A percentile compares a stretch with the other conserved stretches of the same genome.
phyloP scores from a whole-genome alignment of 1,284 basidiomycete species.

The Stygiomarasmius scandens region DNA sequence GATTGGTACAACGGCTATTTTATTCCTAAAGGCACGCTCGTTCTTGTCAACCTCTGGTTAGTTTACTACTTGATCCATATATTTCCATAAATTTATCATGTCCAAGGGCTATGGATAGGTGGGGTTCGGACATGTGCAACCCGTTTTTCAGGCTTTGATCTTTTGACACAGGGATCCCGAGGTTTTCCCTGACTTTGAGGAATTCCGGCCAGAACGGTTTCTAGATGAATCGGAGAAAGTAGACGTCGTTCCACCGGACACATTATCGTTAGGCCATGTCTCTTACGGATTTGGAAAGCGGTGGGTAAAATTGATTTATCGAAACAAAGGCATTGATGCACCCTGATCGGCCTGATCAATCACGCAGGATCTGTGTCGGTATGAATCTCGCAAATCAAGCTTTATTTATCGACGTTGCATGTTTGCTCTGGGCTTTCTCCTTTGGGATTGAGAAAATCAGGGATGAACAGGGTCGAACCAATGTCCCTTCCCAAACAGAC shows the following conservation, averaged over 20 bases:
- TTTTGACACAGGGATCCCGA: conserved; percentile 11
- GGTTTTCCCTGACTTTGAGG: conserved; percentile 18
- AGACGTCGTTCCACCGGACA: conserved; percentile 11
- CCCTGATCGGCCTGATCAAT: not conserved
- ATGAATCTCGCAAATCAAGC: conserved; percentile 34
- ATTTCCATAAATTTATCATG: no score
- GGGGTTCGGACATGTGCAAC: no score
- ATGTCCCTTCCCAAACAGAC: not conserved
- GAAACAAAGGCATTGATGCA: not conserved
- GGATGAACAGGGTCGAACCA: not conserved
- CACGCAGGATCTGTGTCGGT: conserved; percentile 33
- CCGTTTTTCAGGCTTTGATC: no score
- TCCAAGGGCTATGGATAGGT: no score
- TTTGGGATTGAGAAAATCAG: conserved; percentile 21
- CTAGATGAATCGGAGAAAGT: conserved; percentile 10
- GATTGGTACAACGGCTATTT: conserved; percentile 33
- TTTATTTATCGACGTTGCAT: conserved; percentile 37
- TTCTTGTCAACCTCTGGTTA: conserved; percentile 27
- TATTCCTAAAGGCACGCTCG: conserved; percentile 24
- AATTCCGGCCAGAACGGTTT: conserved; percentile 22
- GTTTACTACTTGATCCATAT: no score
- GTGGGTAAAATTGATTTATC: not conserved
- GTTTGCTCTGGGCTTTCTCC: conserved; percentile 35
- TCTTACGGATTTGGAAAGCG: conserved; percentile 1
- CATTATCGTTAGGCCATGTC: conserved; percentile 14